Conservation (phyloP, 768 basidiomycete genomes). For the Cystobasidium onofrii region DNA sequence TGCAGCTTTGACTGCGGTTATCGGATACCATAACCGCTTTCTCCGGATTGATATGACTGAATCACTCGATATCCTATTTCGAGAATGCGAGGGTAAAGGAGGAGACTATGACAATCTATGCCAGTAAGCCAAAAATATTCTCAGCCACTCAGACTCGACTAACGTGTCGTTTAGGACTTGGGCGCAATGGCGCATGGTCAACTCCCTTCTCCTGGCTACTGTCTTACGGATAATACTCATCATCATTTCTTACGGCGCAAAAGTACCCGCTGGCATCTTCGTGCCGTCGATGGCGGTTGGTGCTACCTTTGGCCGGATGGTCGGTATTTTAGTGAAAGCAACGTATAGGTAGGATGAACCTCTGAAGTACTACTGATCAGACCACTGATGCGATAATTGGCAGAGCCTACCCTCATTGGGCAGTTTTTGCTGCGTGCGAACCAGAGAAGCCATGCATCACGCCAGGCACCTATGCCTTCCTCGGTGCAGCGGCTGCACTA, state of each 20-base stretch:
- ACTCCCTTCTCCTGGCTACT: constrained; percentile 82
- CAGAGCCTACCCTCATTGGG: constrained; percentile 72
- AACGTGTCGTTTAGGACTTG: constrained; percentile 55
- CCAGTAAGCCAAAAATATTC: constrained; percentile 84
- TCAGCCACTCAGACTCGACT: no score
- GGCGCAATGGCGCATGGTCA: constrained; percentile 88
- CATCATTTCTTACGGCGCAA: constrained; percentile 86
- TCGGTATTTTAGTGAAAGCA: constrained; percentile 92
- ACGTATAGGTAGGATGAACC: constrained; percentile 59
- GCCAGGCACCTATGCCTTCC: constrained; percentile 93
- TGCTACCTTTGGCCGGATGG: constrained; percentile 91
- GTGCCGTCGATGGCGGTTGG: constrained; percentile 99
- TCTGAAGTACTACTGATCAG: background rate
- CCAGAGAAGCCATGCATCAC: constrained; percentile 95
- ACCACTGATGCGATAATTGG: background rate
- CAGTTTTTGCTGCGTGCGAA: constrained; percentile 80
- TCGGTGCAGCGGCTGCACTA: constrained; percentile 90
- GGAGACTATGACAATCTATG: constrained; percentile 84
- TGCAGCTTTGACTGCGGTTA: constrained; percentile 77
- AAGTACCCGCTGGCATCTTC: constrained; percentile 95
- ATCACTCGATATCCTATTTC: constrained; percentile 85
- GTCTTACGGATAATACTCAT: constrained; percentile 78
- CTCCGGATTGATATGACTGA: constrained; percentile 96
- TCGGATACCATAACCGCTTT: constrained; percentile 91
- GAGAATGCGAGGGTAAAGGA: constrained; percentile 80